These are phyloP conservation scores for Citrus inodora DNA, from an alignment of 345 rosid species.

Conservation along the genomic window DNA sequence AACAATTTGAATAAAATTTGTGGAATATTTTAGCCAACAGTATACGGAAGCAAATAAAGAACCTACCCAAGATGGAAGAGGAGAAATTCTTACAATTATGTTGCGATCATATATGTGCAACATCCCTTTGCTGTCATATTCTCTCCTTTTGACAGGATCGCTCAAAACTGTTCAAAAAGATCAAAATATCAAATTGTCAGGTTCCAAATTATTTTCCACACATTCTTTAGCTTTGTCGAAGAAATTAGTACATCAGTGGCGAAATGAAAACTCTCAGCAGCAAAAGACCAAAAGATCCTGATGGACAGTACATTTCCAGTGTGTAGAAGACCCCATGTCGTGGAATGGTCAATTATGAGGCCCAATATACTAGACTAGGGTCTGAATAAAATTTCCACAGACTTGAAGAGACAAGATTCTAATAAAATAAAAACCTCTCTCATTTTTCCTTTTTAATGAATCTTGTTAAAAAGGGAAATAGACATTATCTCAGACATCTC, in stretches of 20 bases:
- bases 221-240: not conserved
- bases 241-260: not conserved
- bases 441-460: not conserved
- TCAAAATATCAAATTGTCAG: conserved; percentile 2
- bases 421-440: not conserved
- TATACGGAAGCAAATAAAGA: not conserved
- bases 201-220: not conserved
- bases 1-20: conserved; percentile 5
- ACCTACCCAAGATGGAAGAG: not conserved
- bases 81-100: conserved; percentile 36
- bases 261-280: not conserved
- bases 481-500: not conserved
- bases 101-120: conserved; percentile 50
- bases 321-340: not conserved
- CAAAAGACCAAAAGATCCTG: not conserved
- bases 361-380: not conserved
- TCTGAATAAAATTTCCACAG: not conserved
- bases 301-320: not conserved
- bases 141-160: conserved; percentile 66
- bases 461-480: not conserved
- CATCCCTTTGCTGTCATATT: conserved; percentile 73
- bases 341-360: not conserved
- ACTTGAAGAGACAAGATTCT: not conserved
- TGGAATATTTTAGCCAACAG: not conserved
- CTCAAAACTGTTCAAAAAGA: conserved; percentile 56